Evolutionary conservation across 805 yeast genomes (phyloP).

Genomic region (Candida boidinii): DNA sequence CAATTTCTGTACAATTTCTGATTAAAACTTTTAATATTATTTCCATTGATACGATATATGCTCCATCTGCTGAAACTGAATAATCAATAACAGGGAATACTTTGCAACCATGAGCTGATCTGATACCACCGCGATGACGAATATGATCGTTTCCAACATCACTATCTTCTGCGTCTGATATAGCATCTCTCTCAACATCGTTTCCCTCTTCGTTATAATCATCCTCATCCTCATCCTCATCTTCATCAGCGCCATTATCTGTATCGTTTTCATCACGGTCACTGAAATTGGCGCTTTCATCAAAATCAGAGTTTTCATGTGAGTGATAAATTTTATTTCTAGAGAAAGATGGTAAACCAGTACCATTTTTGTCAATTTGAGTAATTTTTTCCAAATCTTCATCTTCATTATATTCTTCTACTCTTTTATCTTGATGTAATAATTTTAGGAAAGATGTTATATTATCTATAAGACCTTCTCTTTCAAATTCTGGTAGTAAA

Average conservation of each 20-base stretch:
- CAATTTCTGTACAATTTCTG: constrained; percentile 19
- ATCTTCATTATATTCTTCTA: constrained; percentile 9
- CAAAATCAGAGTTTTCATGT: constrained; percentile 6
- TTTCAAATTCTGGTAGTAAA: constrained; percentile 43
- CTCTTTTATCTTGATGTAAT: constrained; percentile 10
- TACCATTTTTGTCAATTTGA: not conserved
- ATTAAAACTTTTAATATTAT: constrained; percentile 9
- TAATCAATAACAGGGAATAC: constrained; percentile 11
- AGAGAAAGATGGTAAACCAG: not conserved
- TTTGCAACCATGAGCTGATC: too few species aligned
- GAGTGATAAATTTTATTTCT: not conserved
- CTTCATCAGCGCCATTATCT: constrained; percentile 14
- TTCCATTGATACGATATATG: constrained; percentile 5
- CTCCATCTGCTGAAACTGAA: constrained; percentile 15
- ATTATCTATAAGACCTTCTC: constrained; percentile 67
- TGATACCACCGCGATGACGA: constrained; percentile 12
- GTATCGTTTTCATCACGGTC: constrained; percentile 10
- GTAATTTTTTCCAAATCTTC: constrained; percentile 4
- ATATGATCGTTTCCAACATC: constrained; percentile 16
- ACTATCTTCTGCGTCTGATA: constrained; percentile 6
- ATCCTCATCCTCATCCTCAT: constrained; percentile 10
- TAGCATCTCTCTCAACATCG: constrained; percentile 18
- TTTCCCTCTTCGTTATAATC: constrained; percentile 15
- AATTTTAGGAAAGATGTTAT: constrained; percentile 25
- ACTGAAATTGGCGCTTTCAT: constrained; percentile 8